Evolutionary conservation across 805 yeast species (phyloP).

Genomic region (Wickerhamomyces canadensis): DNA sequence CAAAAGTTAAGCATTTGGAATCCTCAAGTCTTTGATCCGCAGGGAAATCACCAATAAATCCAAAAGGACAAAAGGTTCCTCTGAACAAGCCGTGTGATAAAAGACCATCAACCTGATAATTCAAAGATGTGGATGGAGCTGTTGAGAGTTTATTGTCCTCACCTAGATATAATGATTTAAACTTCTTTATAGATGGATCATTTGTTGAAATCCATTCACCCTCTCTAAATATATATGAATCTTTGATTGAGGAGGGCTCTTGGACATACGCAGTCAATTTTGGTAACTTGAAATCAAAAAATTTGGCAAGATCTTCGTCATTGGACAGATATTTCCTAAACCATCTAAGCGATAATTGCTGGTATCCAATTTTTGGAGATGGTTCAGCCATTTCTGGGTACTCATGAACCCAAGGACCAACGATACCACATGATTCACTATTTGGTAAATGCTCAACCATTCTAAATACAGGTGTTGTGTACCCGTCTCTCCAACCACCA

Average conservation of each 20-base stretch:
- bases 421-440: constrained; percentile 26
- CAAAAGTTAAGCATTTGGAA: constrained; percentile 33
- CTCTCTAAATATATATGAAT: constrained; percentile 32
- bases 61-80: constrained; percentile 43
- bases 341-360: constrained; percentile 37
- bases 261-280: constrained; percentile 36
- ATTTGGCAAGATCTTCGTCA: constrained; percentile 22
- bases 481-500: constrained; percentile 47
- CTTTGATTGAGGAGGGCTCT: constrained; percentile 34
- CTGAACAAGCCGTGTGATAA: constrained; percentile 38
- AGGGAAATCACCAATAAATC: constrained; percentile 41
- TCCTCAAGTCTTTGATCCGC: constrained; percentile 39
- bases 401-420: constrained; percentile 48
- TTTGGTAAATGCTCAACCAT: constrained; percentile 37
- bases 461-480: constrained; percentile 38
- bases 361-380: constrained; percentile 38
- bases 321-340: constrained; percentile 32
- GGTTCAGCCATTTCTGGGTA: constrained; percentile 44
- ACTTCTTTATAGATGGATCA: constrained; percentile 10
- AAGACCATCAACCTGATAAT: constrained; percentile 26
- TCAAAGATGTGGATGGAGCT: not conserved
- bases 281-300: constrained; percentile 25
- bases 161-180: constrained; percentile 12
- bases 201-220: constrained; percentile 36
- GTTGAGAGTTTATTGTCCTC: constrained; percentile 10